Conservation (phyloP, 495 filamentous ascomycete genomes). For the Talaromyces nanjingensis region DNA sequence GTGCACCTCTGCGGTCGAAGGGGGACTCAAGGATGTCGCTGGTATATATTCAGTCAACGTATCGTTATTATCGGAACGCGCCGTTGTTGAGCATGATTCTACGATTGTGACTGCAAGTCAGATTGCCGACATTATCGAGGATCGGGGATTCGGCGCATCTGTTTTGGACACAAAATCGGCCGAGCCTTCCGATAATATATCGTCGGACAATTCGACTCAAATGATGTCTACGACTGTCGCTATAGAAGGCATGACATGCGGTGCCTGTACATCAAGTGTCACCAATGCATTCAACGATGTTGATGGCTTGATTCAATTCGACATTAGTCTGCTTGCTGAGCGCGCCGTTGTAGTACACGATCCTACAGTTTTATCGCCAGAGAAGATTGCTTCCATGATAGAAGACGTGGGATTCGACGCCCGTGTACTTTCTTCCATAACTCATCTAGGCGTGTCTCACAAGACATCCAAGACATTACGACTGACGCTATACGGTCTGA, state of each 20-base stretch:
- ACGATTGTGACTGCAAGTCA: slow-evolving; percentile 55
- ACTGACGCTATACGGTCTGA: slow-evolving; percentile 78
- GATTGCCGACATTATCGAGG: slow-evolving; percentile 84
- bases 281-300: slow-evolving; percentile 75
- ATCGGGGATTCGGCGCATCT: slow-evolving; percentile 85
- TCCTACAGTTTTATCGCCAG: slow-evolving; percentile 55
- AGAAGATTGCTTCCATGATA: slow-evolving; percentile 59
- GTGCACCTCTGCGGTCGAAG: slow-evolving; percentile 85
- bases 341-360: slow-evolving; percentile 87
- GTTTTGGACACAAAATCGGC: slow-evolving; percentile 47
- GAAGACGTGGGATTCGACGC: slow-evolving; percentile 84
- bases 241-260: slow-evolving; percentile 94
- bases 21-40: slow-evolving; percentile 61
- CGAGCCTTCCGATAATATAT: slow-evolving; percentile 17
- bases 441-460: slow-evolving; percentile 21
- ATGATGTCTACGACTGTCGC: slow-evolving; percentile 69
- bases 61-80: slow-evolving; percentile 66
- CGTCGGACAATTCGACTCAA: slow-evolving; percentile 33
- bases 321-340: slow-evolving; percentile 88
- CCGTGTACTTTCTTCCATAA: slow-evolving; percentile 52
- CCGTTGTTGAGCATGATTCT: slow-evolving; percentile 72
- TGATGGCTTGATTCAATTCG: slow-evolving; percentile 75
- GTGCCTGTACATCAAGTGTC: slow-evolving; percentile 87
- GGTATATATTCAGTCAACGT: slow-evolving; percentile 83
- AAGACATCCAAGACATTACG: slow-evolving; percentile 46